These are phyloP conservation scores for Pseudognaphalium luteoalbum DNA, from an alignment of 129 eudicot species.

Conservation along the genomic window DNA sequence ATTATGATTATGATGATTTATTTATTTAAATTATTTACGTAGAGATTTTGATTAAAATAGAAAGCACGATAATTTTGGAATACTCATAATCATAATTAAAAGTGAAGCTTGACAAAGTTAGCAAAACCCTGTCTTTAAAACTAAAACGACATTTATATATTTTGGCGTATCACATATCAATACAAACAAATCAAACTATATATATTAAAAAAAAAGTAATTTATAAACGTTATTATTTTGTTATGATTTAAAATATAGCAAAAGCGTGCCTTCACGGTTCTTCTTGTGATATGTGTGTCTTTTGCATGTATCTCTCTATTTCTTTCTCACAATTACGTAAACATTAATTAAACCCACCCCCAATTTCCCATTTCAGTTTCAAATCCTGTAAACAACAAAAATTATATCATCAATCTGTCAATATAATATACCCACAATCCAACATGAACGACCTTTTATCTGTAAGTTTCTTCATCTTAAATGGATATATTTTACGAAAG, in stretches of 20 bases:
- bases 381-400: neutral
- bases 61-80: too few species aligned
- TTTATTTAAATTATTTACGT: too few species aligned
- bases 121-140: neutral
- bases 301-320: slow-evolving; percentile 25
- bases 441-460: slow-evolving; percentile 42
- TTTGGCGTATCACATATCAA: slow-evolving; percentile 1
- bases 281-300: slow-evolving; percentile 20
- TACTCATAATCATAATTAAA: too few species aligned
- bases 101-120: too few species aligned
- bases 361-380: neutral
- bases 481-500: slow-evolving; percentile 8
- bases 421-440: neutral
- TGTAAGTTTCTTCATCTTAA: slow-evolving; percentile 26
- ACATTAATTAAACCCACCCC: neutral
- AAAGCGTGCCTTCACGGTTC: slow-evolving; percentile 38
- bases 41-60: too few species aligned
- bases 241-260: too few species aligned
- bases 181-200: neutral
- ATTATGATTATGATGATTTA: too few species aligned
- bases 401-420: neutral
- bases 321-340: neutral
- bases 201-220: too few species aligned
- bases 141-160: neutral
- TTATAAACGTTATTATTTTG: too few species aligned